Evolutionary conservation across 805 yeast species (phyloP).

Genomic region (Candida yuanshanica): DNA sequence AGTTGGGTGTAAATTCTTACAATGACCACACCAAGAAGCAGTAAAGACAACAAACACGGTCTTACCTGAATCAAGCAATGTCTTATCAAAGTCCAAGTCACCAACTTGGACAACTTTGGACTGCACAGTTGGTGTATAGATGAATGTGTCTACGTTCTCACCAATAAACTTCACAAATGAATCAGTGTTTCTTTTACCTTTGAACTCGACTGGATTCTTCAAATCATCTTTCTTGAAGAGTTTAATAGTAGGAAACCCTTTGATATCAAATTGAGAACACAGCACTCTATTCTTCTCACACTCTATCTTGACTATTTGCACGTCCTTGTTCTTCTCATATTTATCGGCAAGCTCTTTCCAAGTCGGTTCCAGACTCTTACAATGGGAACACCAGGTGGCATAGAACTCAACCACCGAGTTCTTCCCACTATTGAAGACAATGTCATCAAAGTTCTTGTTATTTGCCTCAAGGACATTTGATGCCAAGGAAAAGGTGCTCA

Average conservation of each 20-base stretch:
- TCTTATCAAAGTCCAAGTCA: conserved; percentile 30
- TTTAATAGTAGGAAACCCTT: conserved; percentile 89
- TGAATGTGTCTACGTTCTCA: conserved; percentile 29
- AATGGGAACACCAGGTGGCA: conserved; percentile 97
- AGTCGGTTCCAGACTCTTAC: conserved; percentile 82
- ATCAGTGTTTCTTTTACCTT: conserved; percentile 67
- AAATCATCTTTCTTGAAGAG: conserved; percentile 69
- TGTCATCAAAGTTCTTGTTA: conserved; percentile 46
- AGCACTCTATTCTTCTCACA: conserved; percentile 86
- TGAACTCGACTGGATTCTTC: conserved; percentile 56
- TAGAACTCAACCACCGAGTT: conserved; percentile 81
- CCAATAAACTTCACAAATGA: conserved; percentile 61
- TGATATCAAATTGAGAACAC: conserved; percentile 55
- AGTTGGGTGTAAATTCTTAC: conserved; percentile 42
- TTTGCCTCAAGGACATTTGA: conserved; percentile 36
- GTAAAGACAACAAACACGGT: conserved; percentile 33
- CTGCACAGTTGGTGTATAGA: conserved; percentile 21
- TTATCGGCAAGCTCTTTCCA: conserved; percentile 79
- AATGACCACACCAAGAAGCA: conserved; percentile 51
- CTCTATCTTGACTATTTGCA: conserved; percentile 80
- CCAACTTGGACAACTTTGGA: conserved; percentile 22
- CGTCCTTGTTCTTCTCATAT: conserved; percentile 47
- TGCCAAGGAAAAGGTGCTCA: conserved; percentile 2
- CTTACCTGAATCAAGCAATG: conserved; percentile 26
- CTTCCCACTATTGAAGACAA: conserved; percentile 56